Base-by-base conservation (phyloP, 192 early-diverging fungal genomes). In the Thamnidium elegans region DNA sequence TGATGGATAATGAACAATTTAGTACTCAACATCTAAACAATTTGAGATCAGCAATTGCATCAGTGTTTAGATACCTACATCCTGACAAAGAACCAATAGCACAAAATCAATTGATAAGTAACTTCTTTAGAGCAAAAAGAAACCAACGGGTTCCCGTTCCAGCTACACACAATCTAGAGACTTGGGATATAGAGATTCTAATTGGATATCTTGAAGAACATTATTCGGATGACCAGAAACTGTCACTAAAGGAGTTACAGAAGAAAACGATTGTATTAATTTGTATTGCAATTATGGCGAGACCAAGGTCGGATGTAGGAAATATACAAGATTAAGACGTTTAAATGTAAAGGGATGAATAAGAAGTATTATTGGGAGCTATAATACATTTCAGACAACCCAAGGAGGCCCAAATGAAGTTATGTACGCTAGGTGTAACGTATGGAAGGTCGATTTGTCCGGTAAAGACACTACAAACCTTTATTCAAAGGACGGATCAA, bases 361-460 rank as follows among this genome's bases (percentile, higher is more conserved):
- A 7, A 23, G n/a, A n/a, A n/a, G n/a, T n/a, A n/a, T n/a, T n/a
- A 55, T 11, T 10, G 23, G 11, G 50, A 5, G 32, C 7, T 4
- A 52, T 26, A 23, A 0, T 65, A 10, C 30, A 52, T 46, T 30
- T 45, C 20, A 3, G 51, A n/a, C 51, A 65, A 21, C 63, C 51
- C 17, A 65, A 65, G 23, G 51, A 55, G 30, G 13, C 42, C 14
- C 63, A 65, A 54, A 15, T 53, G 3, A 65, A 65, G n/a, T 10
- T 17, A 19, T 23, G 52, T 5, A 43, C 20, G 46, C 21, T 65
- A 0, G 63, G 51, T 13, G 3, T 23, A 3, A 3, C 23, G 11
- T 7, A 60, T 15, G 20, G 47, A 20, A 1, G 15, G 11, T 1
- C 13, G 2, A 4, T 60, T 11, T 60, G 58, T 46, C 44, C 13